Percentiles rank a stretch among this genome's conserved stretches.
phyloP scores from a whole-genome alignment of 306 rosid genomes.

The Corylus heterophylla region DNA sequence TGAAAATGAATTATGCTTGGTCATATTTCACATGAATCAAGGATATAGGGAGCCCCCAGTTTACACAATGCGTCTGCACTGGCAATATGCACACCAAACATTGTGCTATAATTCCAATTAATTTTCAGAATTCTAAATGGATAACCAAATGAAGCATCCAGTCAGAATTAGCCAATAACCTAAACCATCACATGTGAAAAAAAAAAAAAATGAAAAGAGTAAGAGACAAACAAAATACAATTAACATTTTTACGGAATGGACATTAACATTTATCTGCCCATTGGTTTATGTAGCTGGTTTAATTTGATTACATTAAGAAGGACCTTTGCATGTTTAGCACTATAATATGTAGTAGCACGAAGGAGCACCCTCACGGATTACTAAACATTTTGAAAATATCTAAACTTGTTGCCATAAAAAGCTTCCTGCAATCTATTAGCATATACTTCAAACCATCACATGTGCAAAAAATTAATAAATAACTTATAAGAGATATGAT shows the following conservation, averaged over 20 bases:
- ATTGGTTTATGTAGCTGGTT: not conserved
- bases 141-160: not conserved
- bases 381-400: not conserved
- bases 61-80: not conserved
- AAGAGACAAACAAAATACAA: not conserved
- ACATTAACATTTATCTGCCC: not conserved
- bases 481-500: no score
- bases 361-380: not conserved
- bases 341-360: not conserved
- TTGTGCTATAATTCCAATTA: no score
- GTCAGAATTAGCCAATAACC: not conserved
- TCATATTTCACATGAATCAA: constrained; percentile 1
- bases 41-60: not conserved
- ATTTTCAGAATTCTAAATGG: not conserved
- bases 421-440: no score
- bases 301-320: not conserved
- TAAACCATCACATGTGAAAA: not conserved
- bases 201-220: no score
- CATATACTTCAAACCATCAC: no score
- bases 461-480: no score
- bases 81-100: not conserved
- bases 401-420: not conserved
- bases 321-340: not conserved
- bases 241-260: not conserved
- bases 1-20: not conserved